phyloP scores from a whole-genome alignment of 371 early-diverging fungal genomes.

The Apophysomyces sp. region DNA sequence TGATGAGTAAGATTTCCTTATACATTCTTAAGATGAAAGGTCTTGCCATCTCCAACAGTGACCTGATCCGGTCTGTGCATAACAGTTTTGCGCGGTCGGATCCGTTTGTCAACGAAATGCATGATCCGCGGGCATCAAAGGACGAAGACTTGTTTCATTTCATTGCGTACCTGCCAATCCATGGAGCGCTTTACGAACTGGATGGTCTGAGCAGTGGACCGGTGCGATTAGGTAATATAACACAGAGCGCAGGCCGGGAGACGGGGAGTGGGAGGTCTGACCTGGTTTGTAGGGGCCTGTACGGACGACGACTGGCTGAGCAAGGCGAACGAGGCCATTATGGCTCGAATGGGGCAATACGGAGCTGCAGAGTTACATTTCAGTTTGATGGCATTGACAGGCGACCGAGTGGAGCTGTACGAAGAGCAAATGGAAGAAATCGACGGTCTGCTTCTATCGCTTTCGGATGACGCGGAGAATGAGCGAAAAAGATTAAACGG shows the following conservation, averaged over 20 bases:
- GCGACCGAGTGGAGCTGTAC: conserved; percentile 60
- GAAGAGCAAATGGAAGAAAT: conserved; percentile 52
- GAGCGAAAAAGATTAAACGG: conserved; percentile 27
- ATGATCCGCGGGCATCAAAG: conserved; percentile 53
- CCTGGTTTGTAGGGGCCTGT: conserved; percentile 47
- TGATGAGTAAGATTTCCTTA: not conserved
- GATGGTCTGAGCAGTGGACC: conserved; percentile 85
- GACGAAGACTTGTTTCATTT: conserved; percentile 89
- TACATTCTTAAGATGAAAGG: conserved; percentile 66
- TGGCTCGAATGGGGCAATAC: conserved; percentile 68
- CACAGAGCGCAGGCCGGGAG: not conserved
- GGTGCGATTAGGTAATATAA: conserved; percentile 54
- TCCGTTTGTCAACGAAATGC: conserved; percentile 72
- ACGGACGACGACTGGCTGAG: conserved; percentile 68
- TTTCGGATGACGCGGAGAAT: conserved; percentile 35
- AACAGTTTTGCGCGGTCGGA: conserved; percentile 84
- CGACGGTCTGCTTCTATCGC: conserved; percentile 40
- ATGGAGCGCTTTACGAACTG: conserved; percentile 81
- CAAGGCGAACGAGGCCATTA: conserved; percentile 71
- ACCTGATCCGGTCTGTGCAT: conserved; percentile 78
- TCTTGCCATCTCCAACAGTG: conserved; percentile 80
- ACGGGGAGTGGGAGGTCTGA: not conserved
- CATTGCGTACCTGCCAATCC: conserved; percentile 80
- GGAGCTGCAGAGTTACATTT: conserved; percentile 75
- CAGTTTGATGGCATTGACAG: conserved; percentile 84